Evolutionary conservation across 352 stramenopile species (phyloP), one percentile per base, ranked within the genome.

Genomic region (Phytophthora podocarpi): DNA sequence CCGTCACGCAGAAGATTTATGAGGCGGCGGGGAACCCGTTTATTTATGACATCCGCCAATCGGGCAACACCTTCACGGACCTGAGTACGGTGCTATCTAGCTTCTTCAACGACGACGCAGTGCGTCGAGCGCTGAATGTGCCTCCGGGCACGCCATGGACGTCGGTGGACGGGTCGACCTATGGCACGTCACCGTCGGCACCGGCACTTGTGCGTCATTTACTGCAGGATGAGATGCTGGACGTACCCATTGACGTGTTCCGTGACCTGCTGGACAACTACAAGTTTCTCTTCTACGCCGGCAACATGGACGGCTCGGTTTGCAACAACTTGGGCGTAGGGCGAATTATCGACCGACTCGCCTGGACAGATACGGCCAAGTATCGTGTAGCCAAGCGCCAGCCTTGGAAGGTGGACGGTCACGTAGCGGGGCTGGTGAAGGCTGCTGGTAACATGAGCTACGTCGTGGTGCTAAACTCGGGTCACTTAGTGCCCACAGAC

Each of bases 41-140:
- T 72, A 75, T 94, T 60, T 94, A 94, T 73, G 85, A 94, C 64
- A 88, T 94, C 27, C 85, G 85, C 20, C 71, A 92, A 54, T 56
- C 50, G 4, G 69, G 64, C 21, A 89, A 92, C 48, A 61, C 74
- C 12, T 90, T 92, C 45, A 57, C 70, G 28, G 78, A 78, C 10
- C 46, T 90, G 52, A 90, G 74, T 30, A 55, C 42, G 20, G 28
- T 59, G 18, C 61, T 94, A 10, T 86, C 74, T 20, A 80, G 74
- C 42, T 98, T 97, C 51, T 87, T 98, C 27, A 93, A 93, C 50
- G 67, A 87, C 47, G 69, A 93, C 40, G 64, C 61, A 1, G 90
- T 97, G 40, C 82, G 84, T 39, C 74, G 89, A 32, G 93, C 92
- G 10, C 75, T 98, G 16, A 87, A 98, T 54, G 89, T 98, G 13